A percentile compares a stretch with the other conserved stretches of the same genome.
These are phyloP conservation scores for Obelidium mucronatum DNA, from an alignment of 192 early-diverging fungal species.

Conservation along the genomic window DNA sequence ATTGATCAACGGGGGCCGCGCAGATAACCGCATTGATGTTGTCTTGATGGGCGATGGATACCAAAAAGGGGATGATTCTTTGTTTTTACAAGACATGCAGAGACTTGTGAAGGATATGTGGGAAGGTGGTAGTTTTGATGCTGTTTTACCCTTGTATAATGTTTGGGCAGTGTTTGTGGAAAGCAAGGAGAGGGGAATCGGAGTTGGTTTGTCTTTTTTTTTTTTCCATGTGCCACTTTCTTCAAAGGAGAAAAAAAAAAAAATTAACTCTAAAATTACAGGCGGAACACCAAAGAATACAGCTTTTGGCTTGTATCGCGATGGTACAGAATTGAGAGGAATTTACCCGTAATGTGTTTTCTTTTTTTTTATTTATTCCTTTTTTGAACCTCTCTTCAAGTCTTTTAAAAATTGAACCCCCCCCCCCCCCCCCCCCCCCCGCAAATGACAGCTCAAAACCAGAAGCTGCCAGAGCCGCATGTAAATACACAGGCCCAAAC, in stretches of 20 bases:
- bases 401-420: too few species aligned
- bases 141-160: constrained; percentile 63
- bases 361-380: not conserved
- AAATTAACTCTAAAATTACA: not conserved
- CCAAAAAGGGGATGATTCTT: constrained; percentile 51
- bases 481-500: constrained; percentile 54
- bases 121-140: constrained; percentile 57
- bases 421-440: too few species aligned
- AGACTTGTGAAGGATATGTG: constrained; percentile 67
- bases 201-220: constrained; percentile 22
- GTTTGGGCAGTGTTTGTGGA: constrained; percentile 63
- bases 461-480: constrained; percentile 53
- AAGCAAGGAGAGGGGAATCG: constrained; percentile 61
- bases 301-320: constrained; percentile 65
- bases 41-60: constrained; percentile 76
- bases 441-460: constrained; percentile 51
- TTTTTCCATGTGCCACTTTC: too few species aligned
- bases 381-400: too few species aligned
- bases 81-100: constrained; percentile 62
- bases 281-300: constrained; percentile 60
- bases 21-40: constrained; percentile 63
- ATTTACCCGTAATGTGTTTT: constrained; percentile 49
- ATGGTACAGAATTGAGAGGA: constrained; percentile 69
- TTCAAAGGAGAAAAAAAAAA: too few species aligned
- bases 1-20: constrained; percentile 57